Conservation (phyloP, 2,329 filamentous ascomycete genomes). For the Alternaria brassicicola region DNA sequence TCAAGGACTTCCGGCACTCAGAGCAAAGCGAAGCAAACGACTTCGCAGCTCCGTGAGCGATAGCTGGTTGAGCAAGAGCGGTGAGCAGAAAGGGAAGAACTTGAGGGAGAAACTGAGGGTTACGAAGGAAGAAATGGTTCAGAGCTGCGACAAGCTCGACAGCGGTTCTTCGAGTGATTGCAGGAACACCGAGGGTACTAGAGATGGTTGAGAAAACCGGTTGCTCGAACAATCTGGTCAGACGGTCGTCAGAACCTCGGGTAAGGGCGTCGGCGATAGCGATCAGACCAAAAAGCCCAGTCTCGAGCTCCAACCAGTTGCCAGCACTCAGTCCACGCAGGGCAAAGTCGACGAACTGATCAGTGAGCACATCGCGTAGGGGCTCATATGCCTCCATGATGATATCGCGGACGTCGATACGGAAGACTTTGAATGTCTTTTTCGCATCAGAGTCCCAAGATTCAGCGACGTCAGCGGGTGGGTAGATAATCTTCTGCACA, state of each 20-base stretch:
- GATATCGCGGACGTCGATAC: conserved; percentile 80
- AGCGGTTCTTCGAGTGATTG: conserved; percentile 69
- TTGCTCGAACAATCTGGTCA: conserved; percentile 68
- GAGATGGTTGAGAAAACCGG: conserved; percentile 60
- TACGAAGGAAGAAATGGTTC: conserved; percentile 76
- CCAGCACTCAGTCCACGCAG: conserved; percentile 49
- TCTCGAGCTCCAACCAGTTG: conserved; percentile 59
- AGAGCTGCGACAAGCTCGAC: conserved; percentile 74
- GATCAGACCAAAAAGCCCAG: conserved; percentile 66
- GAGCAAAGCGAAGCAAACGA: conserved; percentile 77
- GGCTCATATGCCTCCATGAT: conserved; percentile 71
- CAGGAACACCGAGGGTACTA: conserved; percentile 59
- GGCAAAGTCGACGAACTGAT: conserved; percentile 55
- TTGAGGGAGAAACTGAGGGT: conserved; percentile 69
- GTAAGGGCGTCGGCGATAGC: conserved; percentile 69
- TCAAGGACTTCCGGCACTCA: conserved; percentile 73
- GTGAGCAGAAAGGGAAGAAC: conserved; percentile 77
- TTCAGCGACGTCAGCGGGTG: conserved; percentile 61
- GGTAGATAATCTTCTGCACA: conserved; percentile 73
- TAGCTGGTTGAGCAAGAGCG: conserved; percentile 65
- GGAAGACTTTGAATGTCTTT: conserved; percentile 71
- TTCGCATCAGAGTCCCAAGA: conserved; percentile 74
- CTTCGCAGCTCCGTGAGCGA: conserved; percentile 73
- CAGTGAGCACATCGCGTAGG: conserved; percentile 54
- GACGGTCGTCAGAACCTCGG: conserved; percentile 63